Base-by-base conservation (phyloP, 2,329 filamentous ascomycete genomes). In the Metarhizium brunneum region DNA sequence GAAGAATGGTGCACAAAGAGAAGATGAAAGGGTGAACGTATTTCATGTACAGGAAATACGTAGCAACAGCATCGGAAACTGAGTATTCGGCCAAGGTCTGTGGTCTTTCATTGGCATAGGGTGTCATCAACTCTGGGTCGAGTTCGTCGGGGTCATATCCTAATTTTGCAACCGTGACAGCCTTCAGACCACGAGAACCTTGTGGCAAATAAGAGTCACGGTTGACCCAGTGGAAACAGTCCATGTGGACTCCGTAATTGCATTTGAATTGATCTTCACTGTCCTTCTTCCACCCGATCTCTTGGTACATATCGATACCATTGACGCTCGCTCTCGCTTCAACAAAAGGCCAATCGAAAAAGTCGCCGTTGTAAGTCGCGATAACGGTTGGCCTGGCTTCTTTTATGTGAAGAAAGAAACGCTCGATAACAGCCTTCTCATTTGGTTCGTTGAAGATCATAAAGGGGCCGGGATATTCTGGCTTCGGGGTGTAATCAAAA, bases 11-110 rank as follows among this genome's bases (percentile, higher is more conserved):
- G 73, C 94, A 99, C 0, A 99, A 77, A 1, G 95, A 97, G 79
- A 99, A 99, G 69, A 99, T 94, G 76, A 99, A 99, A 3, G 94
- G 94, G 69, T 99, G 94, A n/a, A 99, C 90, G 70, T 99, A 99
- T 86, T 99, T 99, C 95, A 99, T 99, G 79, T 99, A 99, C 59
- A 99, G 76, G 68, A 99, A 99, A 69, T 99, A 99, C 0, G 94
- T 99, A 25, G 94, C 94, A 52, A 99, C 94, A 10, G 95, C 95
- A 78, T 99, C 95, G 65, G 95, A 99, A 48, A 99, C 94, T 0
- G 95, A 99, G 73, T 99, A 99, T 66, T 99, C 94, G 8, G 94
- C 92, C 53, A 99, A 77, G 0, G 90, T 95, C 68, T 99, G 94
- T 0, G 94, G 94, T 61, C 90, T 82, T 72, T 99, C 94, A 58